Evolutionary conservation across 2,329 filamentous ascomycete genomes (phyloP).

Genomic region (Paracoccidioides brasiliensis): DNA sequence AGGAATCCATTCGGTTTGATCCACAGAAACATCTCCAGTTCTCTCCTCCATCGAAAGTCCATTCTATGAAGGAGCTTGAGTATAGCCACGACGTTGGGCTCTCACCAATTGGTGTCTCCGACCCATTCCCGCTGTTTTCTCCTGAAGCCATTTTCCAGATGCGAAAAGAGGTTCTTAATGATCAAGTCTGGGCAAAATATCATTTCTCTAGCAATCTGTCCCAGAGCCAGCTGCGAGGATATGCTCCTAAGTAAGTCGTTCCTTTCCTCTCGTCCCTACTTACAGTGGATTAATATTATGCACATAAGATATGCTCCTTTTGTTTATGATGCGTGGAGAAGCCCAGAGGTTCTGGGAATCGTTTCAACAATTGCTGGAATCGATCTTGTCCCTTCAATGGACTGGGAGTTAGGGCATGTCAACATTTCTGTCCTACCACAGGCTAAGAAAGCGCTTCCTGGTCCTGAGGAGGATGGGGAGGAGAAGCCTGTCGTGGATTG

Average conservation of each 20-base stretch:
- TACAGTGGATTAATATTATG: neutral
- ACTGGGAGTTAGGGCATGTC: conserved; percentile 44
- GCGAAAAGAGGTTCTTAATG: conserved; percentile 47
- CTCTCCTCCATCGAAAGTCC: conserved; percentile 37
- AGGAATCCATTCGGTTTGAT: conserved; percentile 33
- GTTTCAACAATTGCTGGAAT: conserved; percentile 43
- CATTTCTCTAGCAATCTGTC: conserved; percentile 47
- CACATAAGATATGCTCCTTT: conserved; percentile 46
- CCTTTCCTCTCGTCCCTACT: neutral
- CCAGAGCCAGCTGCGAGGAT: conserved; percentile 43
- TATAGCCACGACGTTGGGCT: conserved; percentile 43
- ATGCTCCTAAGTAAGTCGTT: conserved; percentile 40
- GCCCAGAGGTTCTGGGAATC: conserved; percentile 36
- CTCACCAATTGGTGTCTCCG: conserved; percentile 50
- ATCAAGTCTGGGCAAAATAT: conserved; percentile 44
- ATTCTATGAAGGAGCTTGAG: conserved; percentile 51
- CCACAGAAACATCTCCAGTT: conserved; percentile 44
- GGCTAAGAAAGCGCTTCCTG: conserved; percentile 33
- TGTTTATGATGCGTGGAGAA: conserved; percentile 48
- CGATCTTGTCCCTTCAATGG: conserved; percentile 41
- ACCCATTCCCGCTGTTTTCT: conserved; percentile 52
- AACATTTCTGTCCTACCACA: conserved; percentile 42
- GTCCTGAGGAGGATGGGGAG: conserved; percentile 32
- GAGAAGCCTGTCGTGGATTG: conserved; percentile 46
- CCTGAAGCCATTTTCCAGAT: conserved; percentile 48